phyloP scores from a whole-genome alignment of 345 rosid species.

The Reutealis trisperma region DNA sequence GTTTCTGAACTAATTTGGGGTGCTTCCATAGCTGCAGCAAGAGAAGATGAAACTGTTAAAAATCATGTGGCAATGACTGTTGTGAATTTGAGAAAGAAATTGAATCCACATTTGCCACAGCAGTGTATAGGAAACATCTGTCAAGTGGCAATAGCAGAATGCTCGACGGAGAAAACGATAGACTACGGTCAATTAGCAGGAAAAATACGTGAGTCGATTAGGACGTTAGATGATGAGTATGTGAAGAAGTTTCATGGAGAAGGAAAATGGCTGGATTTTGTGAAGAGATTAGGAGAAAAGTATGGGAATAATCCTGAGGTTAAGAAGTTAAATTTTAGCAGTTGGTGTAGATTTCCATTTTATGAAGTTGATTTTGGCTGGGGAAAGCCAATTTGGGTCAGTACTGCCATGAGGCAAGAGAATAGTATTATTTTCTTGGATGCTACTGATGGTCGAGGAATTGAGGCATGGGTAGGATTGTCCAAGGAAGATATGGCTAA shows the following conservation, averaged over 20 bases:
- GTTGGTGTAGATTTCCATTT: neutral
- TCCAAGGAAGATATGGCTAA: neutral
- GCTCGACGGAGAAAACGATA: neutral
- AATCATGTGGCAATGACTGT: neutral
- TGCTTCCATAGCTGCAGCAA: neutral
- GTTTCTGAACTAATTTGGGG: constrained; percentile 29
- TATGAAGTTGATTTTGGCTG: neutral
- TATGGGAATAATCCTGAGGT: neutral
- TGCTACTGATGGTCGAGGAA: neutral
- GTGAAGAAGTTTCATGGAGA: neutral
- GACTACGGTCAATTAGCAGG: neutral
- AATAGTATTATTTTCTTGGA: neutral
- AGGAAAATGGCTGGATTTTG: neutral
- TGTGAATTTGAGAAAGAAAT: neutral
- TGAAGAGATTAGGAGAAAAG: neutral
- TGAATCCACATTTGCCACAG: neutral
- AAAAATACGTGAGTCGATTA: neutral
- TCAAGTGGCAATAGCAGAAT: neutral
- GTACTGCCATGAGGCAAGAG: neutral
- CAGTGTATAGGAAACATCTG: neutral
- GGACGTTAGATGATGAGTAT: neutral
- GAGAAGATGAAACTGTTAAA: neutral
- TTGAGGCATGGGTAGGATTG: neutral
- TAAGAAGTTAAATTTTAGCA: neutral
- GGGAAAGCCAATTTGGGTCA: neutral